Conservation (phyloP, 768 basidiomycete species). For the Pulveroboletus frians region DNA sequence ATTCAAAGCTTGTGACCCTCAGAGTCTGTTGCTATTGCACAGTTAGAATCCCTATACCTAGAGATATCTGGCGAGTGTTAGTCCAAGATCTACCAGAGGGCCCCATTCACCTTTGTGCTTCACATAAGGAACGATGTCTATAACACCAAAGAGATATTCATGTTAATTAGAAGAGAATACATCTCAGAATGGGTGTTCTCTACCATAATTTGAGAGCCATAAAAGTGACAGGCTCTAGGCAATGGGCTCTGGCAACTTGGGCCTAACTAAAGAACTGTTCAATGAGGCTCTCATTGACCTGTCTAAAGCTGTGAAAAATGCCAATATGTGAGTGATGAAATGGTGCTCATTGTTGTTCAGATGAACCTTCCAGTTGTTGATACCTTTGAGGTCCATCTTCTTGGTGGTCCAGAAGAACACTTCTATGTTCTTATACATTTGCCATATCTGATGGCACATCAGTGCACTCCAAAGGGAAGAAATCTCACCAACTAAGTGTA, state of each 20-base stretch:
- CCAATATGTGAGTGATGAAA: constrained; percentile 89
- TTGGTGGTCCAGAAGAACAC: constrained; percentile 94
- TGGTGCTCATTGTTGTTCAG: constrained; percentile 79
- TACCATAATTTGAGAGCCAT: constrained; percentile 99
- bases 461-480: background rate
- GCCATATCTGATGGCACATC: constrained; percentile 67
- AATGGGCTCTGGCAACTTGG: constrained; percentile 87
- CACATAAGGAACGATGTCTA: constrained; percentile 92
- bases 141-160: constrained; percentile 82
- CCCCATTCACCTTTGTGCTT: constrained; percentile 94
- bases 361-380: constrained; percentile 78
- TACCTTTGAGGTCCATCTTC: constrained; percentile 85
- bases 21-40: constrained; percentile 84
- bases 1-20: constrained; percentile 82
- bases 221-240: too few relatives aligned
- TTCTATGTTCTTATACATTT: constrained; percentile 91
- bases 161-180: constrained; percentile 91
- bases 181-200: constrained; percentile 97
- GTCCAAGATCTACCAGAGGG: constrained; percentile 87
- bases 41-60: constrained; percentile 77
- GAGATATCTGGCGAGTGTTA: constrained; percentile 85
- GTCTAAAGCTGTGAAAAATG: constrained; percentile 95
- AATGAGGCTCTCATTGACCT: constrained; percentile 95
- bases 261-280: constrained; percentile 93
- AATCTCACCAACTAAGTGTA: too few relatives aligned